Evolutionary conservation across 1,139 yeast species (phyloP), one percentile per base, ranked within the genome.

Genomic region (Petasospora rhodanensis): DNA sequence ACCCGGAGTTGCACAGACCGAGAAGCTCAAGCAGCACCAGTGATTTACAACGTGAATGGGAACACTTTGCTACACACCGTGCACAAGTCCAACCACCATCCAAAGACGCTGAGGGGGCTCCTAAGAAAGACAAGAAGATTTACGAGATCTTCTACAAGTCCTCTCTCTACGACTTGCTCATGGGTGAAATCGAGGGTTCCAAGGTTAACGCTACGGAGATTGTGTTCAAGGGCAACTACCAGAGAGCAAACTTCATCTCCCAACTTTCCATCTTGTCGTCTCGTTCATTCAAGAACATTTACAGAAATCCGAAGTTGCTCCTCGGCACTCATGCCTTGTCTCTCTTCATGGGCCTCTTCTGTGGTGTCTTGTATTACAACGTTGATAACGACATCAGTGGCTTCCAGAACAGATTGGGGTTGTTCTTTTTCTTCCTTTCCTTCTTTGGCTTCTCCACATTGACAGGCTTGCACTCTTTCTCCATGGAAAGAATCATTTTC

Each of bases 371-470:
- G 26, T 91, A 91, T 58, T 89, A 80, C 59, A 69, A 86, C 50
- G 78, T 89, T 16, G 67, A 79, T 27, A 82, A 87, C 52, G 96
- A 91, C 57, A 89, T 91, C 38, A 79, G 95, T 52, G 98, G 98
- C 0, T 91, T 91, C 66, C 98, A 91, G 57, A 91, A 91, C 59
- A 73, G 98, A 50, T 66, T 91, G 44, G 98, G 98, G 0, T 66
- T 91, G 41, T 91, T 91, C 59, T 89, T 91, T 67, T 89, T 89
- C 57, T 62, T 89, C 35, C 66, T 91, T 44, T 86, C 97, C 4
- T 72, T 89, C 51, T 89, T 91, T 63, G 98, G 98, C 0, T 91
- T 91, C 56, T 81, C 95, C 2, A 80, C 97, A 0, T 68, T 91
- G 52, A 91, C 97, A 1, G 95, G 96, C 0, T 66, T 91, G 35